Conservation (phyloP, 805 yeast genomes). For the Wickerhamomyces bovis region DNA sequence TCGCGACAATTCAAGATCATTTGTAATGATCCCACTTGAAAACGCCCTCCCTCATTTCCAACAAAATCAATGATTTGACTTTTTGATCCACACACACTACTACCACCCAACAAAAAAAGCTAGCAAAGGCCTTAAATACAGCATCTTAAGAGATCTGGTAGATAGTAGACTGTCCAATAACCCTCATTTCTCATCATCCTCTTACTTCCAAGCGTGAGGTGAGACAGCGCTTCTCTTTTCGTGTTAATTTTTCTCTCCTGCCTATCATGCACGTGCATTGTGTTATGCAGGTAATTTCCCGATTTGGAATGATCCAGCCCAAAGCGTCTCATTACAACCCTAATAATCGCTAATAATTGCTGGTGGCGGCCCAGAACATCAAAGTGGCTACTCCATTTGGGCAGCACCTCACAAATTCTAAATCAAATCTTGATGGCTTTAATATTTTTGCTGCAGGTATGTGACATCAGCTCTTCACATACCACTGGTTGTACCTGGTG, state of each 20-base stretch:
- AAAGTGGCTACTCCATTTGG: neutral
- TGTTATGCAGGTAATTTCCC: neutral
- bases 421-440: too few species aligned
- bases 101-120: too few species aligned
- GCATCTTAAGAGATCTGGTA: too few species aligned
- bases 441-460: too few species aligned
- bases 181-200: neutral
- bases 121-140: too few species aligned
- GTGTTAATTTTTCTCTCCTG: neutral
- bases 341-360: too few species aligned
- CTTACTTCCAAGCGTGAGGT: neutral
- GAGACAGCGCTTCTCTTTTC: neutral
- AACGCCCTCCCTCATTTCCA: too few species aligned
- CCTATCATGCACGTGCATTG: neutral
- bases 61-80: neutral
- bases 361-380: neutral
- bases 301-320: neutral
- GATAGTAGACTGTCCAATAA: too few species aligned
- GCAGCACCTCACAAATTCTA: neutral
- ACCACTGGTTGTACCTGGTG: neutral
- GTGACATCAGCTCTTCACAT: too few species aligned
- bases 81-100: neutral
- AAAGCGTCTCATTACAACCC: neutral
- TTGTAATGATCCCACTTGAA: too few species aligned
- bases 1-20: neutral